Evolutionary conservation across 441 rosid genomes (phyloP).

Genomic region (Adansonia madagascariensis): DNA sequence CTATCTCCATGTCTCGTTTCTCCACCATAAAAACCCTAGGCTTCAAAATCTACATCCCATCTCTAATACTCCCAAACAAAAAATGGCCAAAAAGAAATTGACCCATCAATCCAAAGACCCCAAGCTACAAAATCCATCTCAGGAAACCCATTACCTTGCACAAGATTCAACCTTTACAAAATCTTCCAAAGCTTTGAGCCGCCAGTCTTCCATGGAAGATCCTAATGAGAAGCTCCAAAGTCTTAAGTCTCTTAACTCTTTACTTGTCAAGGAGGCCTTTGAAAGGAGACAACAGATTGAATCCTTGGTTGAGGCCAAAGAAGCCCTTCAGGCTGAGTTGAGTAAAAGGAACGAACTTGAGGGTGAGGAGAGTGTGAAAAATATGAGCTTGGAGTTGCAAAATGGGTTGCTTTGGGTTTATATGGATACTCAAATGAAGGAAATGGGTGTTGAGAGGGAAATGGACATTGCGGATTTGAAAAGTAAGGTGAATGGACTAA

Average conservation of each 20-base stretch:
- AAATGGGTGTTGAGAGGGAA: constrained; percentile 43
- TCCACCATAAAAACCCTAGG: constrained; percentile 52
- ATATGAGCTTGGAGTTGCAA: constrained; percentile 49
- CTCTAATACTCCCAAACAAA: constrained; percentile 26
- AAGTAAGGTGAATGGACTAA: constrained; percentile 36
- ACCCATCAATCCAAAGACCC: constrained; percentile 34
- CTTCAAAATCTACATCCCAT: constrained; percentile 30
- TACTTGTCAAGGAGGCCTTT: constrained; percentile 49
- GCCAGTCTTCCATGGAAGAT: constrained; percentile 38
- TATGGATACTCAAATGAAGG: constrained; percentile 43
- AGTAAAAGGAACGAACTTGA: constrained; percentile 38
- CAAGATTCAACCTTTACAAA: constrained; percentile 4
- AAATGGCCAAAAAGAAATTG: constrained; percentile 65
- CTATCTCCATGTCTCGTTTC: constrained; percentile 30
- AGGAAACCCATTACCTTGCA: constrained; percentile 20
- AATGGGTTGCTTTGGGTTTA: constrained; percentile 40
- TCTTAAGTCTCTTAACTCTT: constrained; percentile 47
- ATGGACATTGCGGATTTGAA: constrained; percentile 43
- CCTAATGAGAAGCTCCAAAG: constrained; percentile 41
- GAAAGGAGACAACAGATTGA: constrained; percentile 55
- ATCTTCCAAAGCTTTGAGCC: constrained; percentile 16
- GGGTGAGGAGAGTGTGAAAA: constrained; percentile 44
- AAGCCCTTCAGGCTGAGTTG: constrained; percentile 50
- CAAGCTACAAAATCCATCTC: constrained; percentile 31
- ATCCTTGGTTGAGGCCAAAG: constrained; percentile 44